These are phyloP conservation scores for Ophiocordyceps unilateralis DNA, from an alignment of 2,329 filamentous ascomycete genomes.

Conservation along the genomic window DNA sequence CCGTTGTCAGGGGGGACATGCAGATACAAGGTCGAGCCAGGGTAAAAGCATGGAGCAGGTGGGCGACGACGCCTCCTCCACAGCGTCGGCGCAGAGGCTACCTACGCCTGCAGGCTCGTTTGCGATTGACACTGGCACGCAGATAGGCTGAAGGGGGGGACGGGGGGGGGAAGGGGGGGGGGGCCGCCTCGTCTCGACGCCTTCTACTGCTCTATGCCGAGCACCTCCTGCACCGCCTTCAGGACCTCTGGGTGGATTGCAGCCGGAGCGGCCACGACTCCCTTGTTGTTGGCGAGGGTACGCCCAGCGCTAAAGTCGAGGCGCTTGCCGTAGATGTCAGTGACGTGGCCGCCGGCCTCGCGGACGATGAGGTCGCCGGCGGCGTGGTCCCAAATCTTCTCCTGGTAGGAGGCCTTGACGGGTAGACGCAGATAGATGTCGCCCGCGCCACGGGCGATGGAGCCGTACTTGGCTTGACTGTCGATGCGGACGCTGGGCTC, in stretches of 20 bases:
- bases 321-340: conserved; percentile 69
- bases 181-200: too few relatives aligned
- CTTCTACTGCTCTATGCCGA: conserved; percentile 22
- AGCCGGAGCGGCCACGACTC: conserved; percentile 74
- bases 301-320: conserved; percentile 77
- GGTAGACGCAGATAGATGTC: conserved; percentile 90
- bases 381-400: conserved; percentile 99
- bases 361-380: conserved; percentile 87
- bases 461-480: conserved; percentile 94
- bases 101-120: too few relatives aligned
- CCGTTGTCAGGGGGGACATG: too few relatives aligned
- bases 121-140: too few relatives aligned
- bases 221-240: conserved; percentile 63
- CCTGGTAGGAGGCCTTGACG: conserved; percentile 71
- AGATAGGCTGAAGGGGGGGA: too few relatives aligned
- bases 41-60: too few relatives aligned
- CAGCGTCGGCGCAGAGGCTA: too few relatives aligned
- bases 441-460: conserved; percentile 81
- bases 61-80: too few relatives aligned
- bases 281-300: conserved; percentile 80
- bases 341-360: conserved; percentile 84
- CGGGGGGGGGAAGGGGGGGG: too few relatives aligned
- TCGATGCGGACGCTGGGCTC: conserved; percentile 88
- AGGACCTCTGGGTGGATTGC: conserved; percentile 63
- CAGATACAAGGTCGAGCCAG: too few relatives aligned